Conservation (phyloP, 768 basidiomycete species). For the Nidularia pulvinata region DNA sequence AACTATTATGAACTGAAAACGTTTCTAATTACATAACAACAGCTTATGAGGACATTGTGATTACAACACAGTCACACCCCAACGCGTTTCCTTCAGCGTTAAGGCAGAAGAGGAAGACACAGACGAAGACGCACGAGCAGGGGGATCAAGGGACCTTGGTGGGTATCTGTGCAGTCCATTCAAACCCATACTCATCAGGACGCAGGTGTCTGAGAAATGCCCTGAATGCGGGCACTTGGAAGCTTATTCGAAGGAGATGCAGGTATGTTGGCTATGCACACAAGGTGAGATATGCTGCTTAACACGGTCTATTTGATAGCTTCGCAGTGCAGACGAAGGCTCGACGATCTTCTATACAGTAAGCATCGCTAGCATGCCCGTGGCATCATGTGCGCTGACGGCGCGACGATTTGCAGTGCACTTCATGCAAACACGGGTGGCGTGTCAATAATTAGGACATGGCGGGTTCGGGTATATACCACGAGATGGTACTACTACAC, state of each 20-base stretch:
- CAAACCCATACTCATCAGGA: neutral
- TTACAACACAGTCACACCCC: conserved; percentile 88
- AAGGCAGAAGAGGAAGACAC: conserved; percentile 86
- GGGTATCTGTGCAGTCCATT: no score
- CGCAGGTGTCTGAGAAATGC: conserved; percentile 87
- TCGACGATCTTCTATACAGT: conserved; percentile 96
- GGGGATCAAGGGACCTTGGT: conserved; percentile 64
- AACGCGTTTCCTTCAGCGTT: conserved; percentile 93
- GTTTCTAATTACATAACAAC: neutral
- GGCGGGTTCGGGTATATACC: neutral
- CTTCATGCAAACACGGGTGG: conserved; percentile 79
- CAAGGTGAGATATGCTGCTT: neutral
- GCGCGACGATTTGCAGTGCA: conserved; percentile 50
- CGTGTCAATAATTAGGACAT: conserved; percentile 71
- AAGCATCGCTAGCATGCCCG: conserved; percentile 22
- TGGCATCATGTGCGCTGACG: neutral
- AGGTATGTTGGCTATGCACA: conserved; percentile 43
- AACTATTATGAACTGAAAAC: neutral
- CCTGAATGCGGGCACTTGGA: conserved; percentile 84
- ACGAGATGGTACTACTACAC: conserved; percentile 37
- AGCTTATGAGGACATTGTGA: conserved; percentile 94
- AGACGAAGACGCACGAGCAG: conserved; percentile 76
- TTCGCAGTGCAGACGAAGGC: conserved; percentile 93
- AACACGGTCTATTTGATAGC: conserved; percentile 30
- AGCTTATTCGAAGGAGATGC: conserved; percentile 88